Conservation (phyloP, 257 asterid species). For the Nicotiana benthamiana region DNA sequence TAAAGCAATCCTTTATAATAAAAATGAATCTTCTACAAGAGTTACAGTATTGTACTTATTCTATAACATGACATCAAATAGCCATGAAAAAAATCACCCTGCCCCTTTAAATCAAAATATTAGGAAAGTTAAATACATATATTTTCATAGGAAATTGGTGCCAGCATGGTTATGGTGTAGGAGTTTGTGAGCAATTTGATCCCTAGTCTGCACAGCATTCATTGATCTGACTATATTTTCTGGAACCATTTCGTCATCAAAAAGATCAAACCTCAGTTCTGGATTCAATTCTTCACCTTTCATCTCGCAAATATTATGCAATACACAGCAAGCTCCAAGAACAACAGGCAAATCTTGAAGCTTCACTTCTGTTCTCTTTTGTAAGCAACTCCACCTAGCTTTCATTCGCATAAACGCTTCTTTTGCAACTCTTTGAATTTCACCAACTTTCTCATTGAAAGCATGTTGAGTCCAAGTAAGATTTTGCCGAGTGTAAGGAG, state of each 20-base stretch:
- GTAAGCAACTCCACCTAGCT: slow-evolving; percentile 76
- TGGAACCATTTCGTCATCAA: slow-evolving; percentile 48
- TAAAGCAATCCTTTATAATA: not conserved
- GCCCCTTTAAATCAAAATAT: not conserved
- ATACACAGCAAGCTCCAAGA: slow-evolving; percentile 80
- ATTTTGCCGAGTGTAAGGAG: slow-evolving; percentile 48
- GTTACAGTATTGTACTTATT: slow-evolving; percentile 12
- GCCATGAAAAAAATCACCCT: slow-evolving; percentile 18
- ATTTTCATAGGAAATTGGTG: slow-evolving; percentile 27
- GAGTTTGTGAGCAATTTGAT: slow-evolving; percentile 70
- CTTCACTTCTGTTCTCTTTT: slow-evolving; percentile 80
- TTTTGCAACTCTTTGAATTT: slow-evolving; percentile 34
- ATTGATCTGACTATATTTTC: slow-evolving; percentile 42
- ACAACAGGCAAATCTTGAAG: slow-evolving; percentile 75
- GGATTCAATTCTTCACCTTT: slow-evolving; percentile 39
- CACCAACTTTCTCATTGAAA: slow-evolving; percentile 47
- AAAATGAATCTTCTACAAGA: not conserved
- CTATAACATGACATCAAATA: slow-evolving; percentile 15
- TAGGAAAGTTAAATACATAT: not conserved
- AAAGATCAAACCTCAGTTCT: slow-evolving; percentile 49
- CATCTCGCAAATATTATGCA: slow-evolving; percentile 83
- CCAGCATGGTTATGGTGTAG: slow-evolving; percentile 59
- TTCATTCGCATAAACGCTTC: slow-evolving; percentile 71
- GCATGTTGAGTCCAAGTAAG: slow-evolving; percentile 82
- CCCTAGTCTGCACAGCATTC: slow-evolving; percentile 41